phyloP scores from a whole-genome alignment of 768 basidiomycete species.

The Russula emetica region DNA sequence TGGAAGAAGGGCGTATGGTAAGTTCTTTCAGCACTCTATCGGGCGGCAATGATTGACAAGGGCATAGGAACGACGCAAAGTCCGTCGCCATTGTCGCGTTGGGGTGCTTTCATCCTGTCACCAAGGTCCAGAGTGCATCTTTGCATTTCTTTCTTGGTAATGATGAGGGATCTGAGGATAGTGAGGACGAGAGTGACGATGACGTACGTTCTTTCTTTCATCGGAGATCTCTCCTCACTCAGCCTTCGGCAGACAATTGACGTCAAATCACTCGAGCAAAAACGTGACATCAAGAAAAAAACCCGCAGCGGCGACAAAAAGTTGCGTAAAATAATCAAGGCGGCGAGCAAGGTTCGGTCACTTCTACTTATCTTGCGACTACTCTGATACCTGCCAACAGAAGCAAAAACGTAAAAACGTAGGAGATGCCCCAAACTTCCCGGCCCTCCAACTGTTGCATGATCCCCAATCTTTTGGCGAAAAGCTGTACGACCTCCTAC shows the following conservation, averaged over 20 bases:
- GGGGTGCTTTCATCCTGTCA: conserved; percentile 88
- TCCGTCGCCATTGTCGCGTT: conserved; percentile 87
- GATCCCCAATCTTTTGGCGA: conserved; percentile 96
- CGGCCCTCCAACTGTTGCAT: conserved; percentile 86
- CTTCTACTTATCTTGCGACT: neutral
- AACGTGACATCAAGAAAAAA: conserved; percentile 92
- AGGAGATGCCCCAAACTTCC: conserved; percentile 62
- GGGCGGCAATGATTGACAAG: neutral
- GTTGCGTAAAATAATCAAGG: conserved; percentile 65
- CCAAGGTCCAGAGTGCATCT: conserved; percentile 92
- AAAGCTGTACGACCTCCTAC: conserved; percentile 82
- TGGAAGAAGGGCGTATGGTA: conserved; percentile 93
- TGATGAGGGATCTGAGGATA: conserved; percentile 70
- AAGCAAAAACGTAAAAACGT: conserved; percentile 32
- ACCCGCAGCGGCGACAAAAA: conserved; percentile 78
- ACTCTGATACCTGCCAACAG: conserved; percentile 34
- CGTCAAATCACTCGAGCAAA: conserved; percentile 73
- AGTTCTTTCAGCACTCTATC: conserved; percentile 24
- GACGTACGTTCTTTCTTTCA: conserved; percentile 37
- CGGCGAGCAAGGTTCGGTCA: conserved; percentile 61
- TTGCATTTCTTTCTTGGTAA: conserved; percentile 95
- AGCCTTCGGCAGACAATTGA: conserved; percentile 44
- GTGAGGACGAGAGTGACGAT: conserved; percentile 61
- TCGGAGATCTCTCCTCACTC: conserved; percentile 19
- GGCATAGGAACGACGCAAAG: conserved; percentile 77